Conservation (phyloP, 1,284 basidiomycete species). For the Melampsora larici-populina region DNA sequence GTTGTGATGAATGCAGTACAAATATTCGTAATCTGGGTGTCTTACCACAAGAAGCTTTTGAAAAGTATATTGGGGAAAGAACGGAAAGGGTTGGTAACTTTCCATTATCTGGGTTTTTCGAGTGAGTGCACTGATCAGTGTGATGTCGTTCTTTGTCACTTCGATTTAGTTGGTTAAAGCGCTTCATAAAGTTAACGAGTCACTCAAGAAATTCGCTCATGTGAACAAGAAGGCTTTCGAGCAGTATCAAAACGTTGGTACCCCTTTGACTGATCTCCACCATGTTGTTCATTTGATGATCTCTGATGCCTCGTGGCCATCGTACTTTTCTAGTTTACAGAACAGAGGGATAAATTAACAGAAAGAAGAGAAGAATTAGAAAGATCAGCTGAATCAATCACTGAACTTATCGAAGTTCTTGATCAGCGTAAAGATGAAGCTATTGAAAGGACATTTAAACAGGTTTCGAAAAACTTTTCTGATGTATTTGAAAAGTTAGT, state of each 20-base stretch:
- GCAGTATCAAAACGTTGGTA: constrained; percentile 53
- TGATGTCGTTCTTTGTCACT: background rate
- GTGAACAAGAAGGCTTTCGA: constrained; percentile 99
- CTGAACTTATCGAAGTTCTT: constrained; percentile 88
- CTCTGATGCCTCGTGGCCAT: constrained; percentile 17
- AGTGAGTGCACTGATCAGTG: background rate
- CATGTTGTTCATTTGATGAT: background rate
- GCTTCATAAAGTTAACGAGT: constrained; percentile 83
- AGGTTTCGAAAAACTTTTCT: constrained; percentile 93
- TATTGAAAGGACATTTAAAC: constrained; percentile 95
- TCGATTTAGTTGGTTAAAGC: constrained; percentile 74
- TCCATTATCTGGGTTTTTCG: background rate
- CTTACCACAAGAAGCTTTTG: constrained; percentile 92
- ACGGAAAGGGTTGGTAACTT: constrained; percentile 68
- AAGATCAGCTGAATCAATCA: constrained; percentile 79
- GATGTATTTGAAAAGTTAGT: constrained; percentile 98
- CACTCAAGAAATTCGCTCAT: constrained; percentile 90
- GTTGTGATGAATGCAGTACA: constrained; percentile 88
- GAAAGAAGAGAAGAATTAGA: constrained; percentile 85
- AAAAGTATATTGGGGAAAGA: constrained; percentile 76
- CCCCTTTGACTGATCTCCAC: background rate
- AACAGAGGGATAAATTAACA: constrained; percentile 86
- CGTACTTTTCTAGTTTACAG: constrained; percentile 66
- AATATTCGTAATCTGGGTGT: constrained; percentile 95
- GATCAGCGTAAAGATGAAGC: constrained; percentile 98